These are phyloP conservation scores for Salvia sclarea DNA, from an alignment of 305 asterid genomes.

Conservation along the genomic window DNA sequence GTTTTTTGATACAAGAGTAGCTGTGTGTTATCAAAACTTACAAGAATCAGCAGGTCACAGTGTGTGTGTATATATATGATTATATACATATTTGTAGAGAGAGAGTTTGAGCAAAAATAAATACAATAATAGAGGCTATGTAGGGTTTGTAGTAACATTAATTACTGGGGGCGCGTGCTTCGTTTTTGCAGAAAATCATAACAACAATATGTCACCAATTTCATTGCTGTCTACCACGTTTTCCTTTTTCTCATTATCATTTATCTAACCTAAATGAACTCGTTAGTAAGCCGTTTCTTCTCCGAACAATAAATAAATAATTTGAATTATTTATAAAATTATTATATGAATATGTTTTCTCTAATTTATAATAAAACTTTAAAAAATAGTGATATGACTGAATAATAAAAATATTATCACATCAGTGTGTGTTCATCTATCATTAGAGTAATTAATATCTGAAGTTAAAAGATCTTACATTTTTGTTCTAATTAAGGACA, in stretches of 20 bases:
- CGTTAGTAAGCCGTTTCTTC: no score
- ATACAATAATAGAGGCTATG: background rate
- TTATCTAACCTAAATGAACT: no score
- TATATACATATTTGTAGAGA: background rate
- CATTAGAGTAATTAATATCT: no score
- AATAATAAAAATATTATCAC: no score
- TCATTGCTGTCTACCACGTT: conserved; percentile 6
- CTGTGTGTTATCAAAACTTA: background rate
- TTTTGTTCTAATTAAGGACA: no score
- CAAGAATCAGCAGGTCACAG: background rate
- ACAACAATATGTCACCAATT: conserved; percentile 29
- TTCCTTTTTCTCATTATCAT: conserved; percentile 16
- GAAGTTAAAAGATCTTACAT: no score
- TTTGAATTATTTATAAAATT: no score
- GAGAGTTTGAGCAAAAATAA: conserved; percentile 9
- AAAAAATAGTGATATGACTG: no score
- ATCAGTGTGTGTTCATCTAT: no score
- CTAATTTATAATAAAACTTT: no score
- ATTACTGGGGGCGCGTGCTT: conserved; percentile 43
- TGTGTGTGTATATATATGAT: background rate
- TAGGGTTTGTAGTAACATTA: conserved; percentile 20
- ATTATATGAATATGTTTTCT: no score
- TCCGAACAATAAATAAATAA: no score
- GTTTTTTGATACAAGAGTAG: background rate
- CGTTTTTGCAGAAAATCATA: conserved; percentile 32